Conservation (phyloP, 306 rosid genomes). For the Cucurbita ficifolia region DNA sequence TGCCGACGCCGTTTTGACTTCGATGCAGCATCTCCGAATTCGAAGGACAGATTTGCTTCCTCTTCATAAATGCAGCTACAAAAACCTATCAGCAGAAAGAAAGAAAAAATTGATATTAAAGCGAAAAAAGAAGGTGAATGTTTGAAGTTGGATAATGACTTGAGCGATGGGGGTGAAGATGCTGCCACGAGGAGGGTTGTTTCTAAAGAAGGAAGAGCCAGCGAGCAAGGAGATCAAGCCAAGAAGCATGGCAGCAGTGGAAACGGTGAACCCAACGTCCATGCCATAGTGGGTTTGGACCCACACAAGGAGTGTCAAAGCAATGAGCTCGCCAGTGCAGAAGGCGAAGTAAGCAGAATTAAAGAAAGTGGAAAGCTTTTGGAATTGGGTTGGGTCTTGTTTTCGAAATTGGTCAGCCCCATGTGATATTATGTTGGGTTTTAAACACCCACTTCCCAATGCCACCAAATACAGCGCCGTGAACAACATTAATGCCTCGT, state of each 20-base stretch:
- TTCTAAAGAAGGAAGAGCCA: slow-evolving; percentile 21
- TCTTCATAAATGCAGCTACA: slow-evolving; percentile 45
- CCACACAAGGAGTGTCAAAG: slow-evolving; percentile 50
- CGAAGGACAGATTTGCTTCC: slow-evolving; percentile 44
- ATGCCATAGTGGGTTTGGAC: slow-evolving; percentile 47
- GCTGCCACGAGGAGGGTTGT: slow-evolving; percentile 29
- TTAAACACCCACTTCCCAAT: slow-evolving; percentile 50
- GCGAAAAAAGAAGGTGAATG: too few species aligned
- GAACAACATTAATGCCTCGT: slow-evolving; percentile 29
- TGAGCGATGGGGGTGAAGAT: slow-evolving; percentile 50
- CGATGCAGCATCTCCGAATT: slow-evolving; percentile 31
- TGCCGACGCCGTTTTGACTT: slow-evolving; percentile 18
- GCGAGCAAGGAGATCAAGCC: slow-evolving; percentile 26
- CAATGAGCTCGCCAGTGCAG: slow-evolving; percentile 39
- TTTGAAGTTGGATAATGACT: not conserved
- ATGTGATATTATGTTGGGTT: slow-evolving; percentile 48
- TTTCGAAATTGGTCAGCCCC: slow-evolving; percentile 52
- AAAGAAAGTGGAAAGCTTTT: slow-evolving; percentile 41
- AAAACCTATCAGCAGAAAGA: slow-evolving; percentile 21
- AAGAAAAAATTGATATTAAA: not conserved
- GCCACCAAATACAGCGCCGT: slow-evolving; percentile 49
- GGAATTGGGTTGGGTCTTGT: slow-evolving; percentile 23
- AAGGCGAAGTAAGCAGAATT: slow-evolving; percentile 48
- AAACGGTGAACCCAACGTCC: slow-evolving; percentile 51
- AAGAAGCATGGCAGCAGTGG: slow-evolving; percentile 42